phyloP scores from a whole-genome alignment of 1,284 basidiomycete species.

The Phellopilus nigrolimitatus region DNA sequence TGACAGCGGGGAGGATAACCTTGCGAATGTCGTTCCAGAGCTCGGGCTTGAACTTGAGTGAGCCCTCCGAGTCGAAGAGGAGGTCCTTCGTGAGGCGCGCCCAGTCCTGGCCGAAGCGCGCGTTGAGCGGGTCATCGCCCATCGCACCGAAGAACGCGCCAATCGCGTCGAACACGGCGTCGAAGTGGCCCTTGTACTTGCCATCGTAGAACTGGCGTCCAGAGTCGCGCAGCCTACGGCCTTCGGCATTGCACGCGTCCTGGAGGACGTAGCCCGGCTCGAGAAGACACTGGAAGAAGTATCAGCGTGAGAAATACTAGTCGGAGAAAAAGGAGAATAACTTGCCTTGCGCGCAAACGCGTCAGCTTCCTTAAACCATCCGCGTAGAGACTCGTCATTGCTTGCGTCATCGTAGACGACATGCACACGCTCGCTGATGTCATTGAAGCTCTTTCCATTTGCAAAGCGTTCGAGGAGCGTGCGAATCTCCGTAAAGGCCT shows the following conservation, averaged over 20 bases:
- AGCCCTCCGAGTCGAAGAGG: slow-evolving; percentile 74
- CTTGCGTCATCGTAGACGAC: slow-evolving; percentile 47
- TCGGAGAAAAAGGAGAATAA: neutral
- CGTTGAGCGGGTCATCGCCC: slow-evolving; percentile 81
- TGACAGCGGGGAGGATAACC: slow-evolving; percentile 47
- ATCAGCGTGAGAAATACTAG: neutral
- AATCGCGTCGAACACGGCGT: slow-evolving; percentile 70
- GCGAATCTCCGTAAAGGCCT: slow-evolving; percentile 40
- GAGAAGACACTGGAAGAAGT: slow-evolving; percentile 42
- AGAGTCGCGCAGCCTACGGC: slow-evolving; percentile 54
- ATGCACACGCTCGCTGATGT: slow-evolving; percentile 46
- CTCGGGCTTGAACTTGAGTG: slow-evolving; percentile 82
- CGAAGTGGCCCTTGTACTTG: slow-evolving; percentile 84
- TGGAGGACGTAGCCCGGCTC: slow-evolving; percentile 89
- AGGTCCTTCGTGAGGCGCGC: slow-evolving; percentile 79
- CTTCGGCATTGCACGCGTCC: slow-evolving; percentile 65
- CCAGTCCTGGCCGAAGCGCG: slow-evolving; percentile 79
- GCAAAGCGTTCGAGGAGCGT: slow-evolving; percentile 59
- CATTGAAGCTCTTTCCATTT: slow-evolving; percentile 44
- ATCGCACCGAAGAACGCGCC: slow-evolving; percentile 79
- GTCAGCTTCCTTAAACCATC: slow-evolving; percentile 47
- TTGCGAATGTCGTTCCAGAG: slow-evolving; percentile 34
- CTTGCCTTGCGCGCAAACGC: slow-evolving; percentile 34
- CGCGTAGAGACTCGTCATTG: slow-evolving; percentile 47
- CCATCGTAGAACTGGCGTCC: slow-evolving; percentile 80